Conservation (phyloP, 2,329 filamentous ascomycete genomes). For the Daldinia eschscholtzii region DNA sequence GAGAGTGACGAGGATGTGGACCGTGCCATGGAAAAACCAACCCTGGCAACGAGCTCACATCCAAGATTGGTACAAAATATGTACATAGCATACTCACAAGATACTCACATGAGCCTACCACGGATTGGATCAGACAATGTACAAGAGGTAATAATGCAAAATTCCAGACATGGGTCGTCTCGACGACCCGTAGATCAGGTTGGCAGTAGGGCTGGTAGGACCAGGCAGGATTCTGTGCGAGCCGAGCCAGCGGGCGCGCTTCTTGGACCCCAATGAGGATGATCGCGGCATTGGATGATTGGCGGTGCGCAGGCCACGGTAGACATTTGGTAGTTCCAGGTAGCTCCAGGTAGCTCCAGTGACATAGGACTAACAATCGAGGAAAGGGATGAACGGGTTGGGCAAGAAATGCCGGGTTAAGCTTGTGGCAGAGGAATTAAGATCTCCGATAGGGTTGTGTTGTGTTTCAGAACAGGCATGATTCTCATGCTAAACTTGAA, state of each 20-base stretch:
- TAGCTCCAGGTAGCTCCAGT: too few relatives aligned
- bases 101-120: slow-evolving; percentile 37
- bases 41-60: slow-evolving; percentile 8
- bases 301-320: slow-evolving; percentile 38
- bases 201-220: slow-evolving; percentile 36
- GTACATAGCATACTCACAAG: slow-evolving; percentile 18
- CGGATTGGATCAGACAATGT: slow-evolving; percentile 31
- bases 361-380: slow-evolving; percentile 12
- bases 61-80: slow-evolving; percentile 4
- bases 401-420: slow-evolving; percentile 42
- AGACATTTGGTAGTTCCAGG: slow-evolving; percentile 1
- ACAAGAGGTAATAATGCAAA: slow-evolving; percentile 31
- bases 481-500: slow-evolving; percentile 43
- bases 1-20: slow-evolving; percentile 38
- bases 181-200: slow-evolving; percentile 29
- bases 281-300: slow-evolving; percentile 49
- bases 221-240: slow-evolving; percentile 25
- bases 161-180: slow-evolving; percentile 44
- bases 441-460: slow-evolving; percentile 46
- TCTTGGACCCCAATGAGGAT: slow-evolving; percentile 26
- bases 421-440: slow-evolving; percentile 41
- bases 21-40: slow-evolving; percentile 32
- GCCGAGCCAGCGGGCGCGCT: slow-evolving; percentile 38
- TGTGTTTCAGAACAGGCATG: slow-evolving; percentile 49
- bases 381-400: slow-evolving; percentile 37